These are phyloP conservation scores for Plicaturopsis crispa DNA, from an alignment of 768 basidiomycete species.

Conservation along the genomic window DNA sequence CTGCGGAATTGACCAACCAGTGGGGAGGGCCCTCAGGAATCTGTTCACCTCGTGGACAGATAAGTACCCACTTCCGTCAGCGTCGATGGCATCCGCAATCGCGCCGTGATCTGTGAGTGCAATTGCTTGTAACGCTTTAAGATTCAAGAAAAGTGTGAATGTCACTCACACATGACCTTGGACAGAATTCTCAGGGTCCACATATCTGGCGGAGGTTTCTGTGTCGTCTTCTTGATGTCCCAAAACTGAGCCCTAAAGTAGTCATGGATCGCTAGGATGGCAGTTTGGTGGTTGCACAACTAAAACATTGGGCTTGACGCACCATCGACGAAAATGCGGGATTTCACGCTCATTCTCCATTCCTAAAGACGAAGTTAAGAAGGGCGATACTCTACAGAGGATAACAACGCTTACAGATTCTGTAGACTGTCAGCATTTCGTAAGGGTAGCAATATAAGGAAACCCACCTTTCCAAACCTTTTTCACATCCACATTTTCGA, in stretches of 20 bases:
- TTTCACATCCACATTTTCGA: constrained; percentile 14
- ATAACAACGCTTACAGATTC: constrained; percentile 12
- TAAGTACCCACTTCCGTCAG: constrained; percentile 14
- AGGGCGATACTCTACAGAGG: not conserved
- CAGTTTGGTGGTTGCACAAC: not conserved
- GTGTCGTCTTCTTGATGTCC: constrained; percentile 4
- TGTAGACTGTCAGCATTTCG: not conserved
- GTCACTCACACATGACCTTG: constrained; percentile 17
- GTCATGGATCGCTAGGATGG: constrained; percentile 10
- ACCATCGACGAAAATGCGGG: constrained; percentile 16
- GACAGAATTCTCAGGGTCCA: constrained; percentile 17
- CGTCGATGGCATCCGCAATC: constrained; percentile 14
- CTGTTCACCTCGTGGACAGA: constrained; percentile 13
- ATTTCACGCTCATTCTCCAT: constrained; percentile 18
- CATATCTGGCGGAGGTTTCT: constrained; percentile 9
- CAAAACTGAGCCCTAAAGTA: constrained; percentile 9
- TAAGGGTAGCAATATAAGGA: constrained; percentile 2
- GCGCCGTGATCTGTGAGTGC: constrained; percentile 11
- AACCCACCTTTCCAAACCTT: constrained; percentile 15
- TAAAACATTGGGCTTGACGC: not conserved
- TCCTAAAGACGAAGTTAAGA: constrained; percentile 1
- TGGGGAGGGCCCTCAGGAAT: constrained; percentile 12
- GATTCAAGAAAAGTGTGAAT: no score
- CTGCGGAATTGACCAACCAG: constrained; percentile 14
- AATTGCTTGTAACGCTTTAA: no score